phyloP scores from a whole-genome alignment of 1,139 yeast genomes.

The Yamadazyma aaseri region DNA sequence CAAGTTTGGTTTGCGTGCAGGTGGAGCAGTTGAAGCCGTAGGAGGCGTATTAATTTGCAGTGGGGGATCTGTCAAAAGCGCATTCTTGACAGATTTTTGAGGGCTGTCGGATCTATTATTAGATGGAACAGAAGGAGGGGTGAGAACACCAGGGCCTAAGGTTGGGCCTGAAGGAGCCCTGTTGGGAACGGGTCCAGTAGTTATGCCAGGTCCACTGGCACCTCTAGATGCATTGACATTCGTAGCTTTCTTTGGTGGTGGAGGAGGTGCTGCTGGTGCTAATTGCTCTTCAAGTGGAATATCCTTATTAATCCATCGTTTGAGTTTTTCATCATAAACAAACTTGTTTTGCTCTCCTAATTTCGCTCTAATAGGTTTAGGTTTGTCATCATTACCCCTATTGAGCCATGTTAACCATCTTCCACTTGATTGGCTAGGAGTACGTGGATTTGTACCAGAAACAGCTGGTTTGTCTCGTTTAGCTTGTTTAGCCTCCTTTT shows the following conservation, averaged over 20 bases:
- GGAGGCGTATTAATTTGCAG: conserved; percentile 5
- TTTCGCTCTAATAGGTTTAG: conserved; percentile 80
- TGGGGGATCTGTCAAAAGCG: conserved; percentile 5
- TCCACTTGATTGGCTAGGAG: conserved; percentile 12
- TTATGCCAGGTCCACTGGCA: conserved; percentile 12
- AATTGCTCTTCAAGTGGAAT: conserved; percentile 71
- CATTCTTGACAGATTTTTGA: not conserved
- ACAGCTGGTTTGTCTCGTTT: conserved; percentile 12
- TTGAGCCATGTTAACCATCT: conserved; percentile 57
- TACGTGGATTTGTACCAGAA: conserved; percentile 13
- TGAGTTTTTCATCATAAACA: conserved; percentile 77
- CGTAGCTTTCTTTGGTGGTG: conserved; percentile 61
- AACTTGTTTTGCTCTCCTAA: conserved; percentile 78
- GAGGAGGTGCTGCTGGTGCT: conserved; percentile 62
- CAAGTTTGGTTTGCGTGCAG: conserved; percentile 18
- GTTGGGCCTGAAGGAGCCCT: conserved; percentile 7
- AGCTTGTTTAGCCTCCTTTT: conserved; percentile 13
- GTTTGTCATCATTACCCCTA: conserved; percentile 52
- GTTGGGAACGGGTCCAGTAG: conserved; percentile 13
- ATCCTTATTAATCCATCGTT: conserved; percentile 82
- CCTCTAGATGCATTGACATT: conserved; percentile 24
- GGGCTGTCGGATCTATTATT: conserved; percentile 1
- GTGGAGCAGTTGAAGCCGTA: conserved; percentile 4
- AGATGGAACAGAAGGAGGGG: conserved; percentile 1
- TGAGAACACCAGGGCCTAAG: conserved; percentile 3